A percentile compares a stretch with the other conserved stretches of the same genome.
Evolutionary conservation across 2,329 filamentous ascomycete species (phyloP).

Genomic region (Curvularia verruculosa): DNA sequence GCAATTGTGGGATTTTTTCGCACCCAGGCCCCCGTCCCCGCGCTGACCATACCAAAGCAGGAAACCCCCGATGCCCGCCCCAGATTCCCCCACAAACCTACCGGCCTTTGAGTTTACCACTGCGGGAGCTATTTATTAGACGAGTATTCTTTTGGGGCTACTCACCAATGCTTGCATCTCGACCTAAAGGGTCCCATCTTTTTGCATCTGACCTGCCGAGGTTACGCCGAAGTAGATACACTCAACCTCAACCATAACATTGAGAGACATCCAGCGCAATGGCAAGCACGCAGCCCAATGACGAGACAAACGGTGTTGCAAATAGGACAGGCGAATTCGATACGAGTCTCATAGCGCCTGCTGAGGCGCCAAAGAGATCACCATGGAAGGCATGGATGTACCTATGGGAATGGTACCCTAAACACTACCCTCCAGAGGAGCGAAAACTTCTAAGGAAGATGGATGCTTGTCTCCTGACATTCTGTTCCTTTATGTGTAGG

Average conservation of each 20-base stretch:
- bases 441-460: conserved; percentile 44
- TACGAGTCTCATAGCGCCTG: conserved; percentile 41
- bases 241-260: not conserved
- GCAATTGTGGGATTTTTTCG: conserved; percentile 10
- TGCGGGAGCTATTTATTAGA: conserved; percentile 33
- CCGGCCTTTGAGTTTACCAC: conserved; percentile 21
- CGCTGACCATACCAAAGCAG: conserved; percentile 26
- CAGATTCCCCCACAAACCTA: conserved; percentile 17
- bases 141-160: conserved; percentile 15
- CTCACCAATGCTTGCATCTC: conserved; percentile 4
- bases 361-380: conserved; percentile 44
- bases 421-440: conserved; percentile 44
- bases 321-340: conserved; percentile 30
- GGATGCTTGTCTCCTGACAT: conserved; percentile 46
- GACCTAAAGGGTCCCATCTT: conserved; percentile 10
- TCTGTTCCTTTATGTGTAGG: conserved; percentile 49
- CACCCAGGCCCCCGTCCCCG: conserved; percentile 26
- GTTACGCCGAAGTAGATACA: conserved; percentile 2
- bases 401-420: conserved; percentile 49
- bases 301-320: conserved; percentile 28
- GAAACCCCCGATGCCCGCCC: conserved; percentile 37
- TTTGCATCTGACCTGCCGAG: conserved; percentile 5
- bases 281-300: conserved; percentile 31
- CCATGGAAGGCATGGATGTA: conserved; percentile 50
- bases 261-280: not conserved